Evolutionary conservation across 2,329 filamentous ascomycete species (phyloP), one percentile per base, ranked within the genome.

Genomic region (Calonectria honghensis): DNA sequence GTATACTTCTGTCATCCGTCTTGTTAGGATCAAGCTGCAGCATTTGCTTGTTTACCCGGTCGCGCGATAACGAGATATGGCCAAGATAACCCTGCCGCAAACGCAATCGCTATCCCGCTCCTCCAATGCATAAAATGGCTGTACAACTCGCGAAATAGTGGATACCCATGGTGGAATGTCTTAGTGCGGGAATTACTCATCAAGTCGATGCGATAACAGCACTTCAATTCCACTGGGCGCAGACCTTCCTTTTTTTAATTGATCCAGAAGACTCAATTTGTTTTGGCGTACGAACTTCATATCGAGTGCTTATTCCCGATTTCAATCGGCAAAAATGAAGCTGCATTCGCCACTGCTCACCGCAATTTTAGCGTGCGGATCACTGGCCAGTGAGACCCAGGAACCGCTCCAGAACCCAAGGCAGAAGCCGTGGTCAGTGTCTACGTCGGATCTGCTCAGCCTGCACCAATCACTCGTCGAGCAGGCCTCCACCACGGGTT

Each of bases 81-180:
- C 14, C 14, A 63, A 41, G 37, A 41, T 63, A 41, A 63, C 57
- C 57, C 35, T 39, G 57, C 37, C n/a, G 35, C n/a, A 63, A 41
- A 63, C 57, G 57, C 57, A 63, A 63, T 63, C 57, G 24, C 35
- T 29, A 63, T 63, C 35, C 24, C 35, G 24, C 32, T 10, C 37
- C 27, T 27, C 10, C 35, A 27, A 27, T 14, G 41, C 27, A 24
- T 24, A 14, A 63, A 29, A 20, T 41, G 37, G 32, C 14, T 3
- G 11, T 16, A 37, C 16, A 18, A 18, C 14, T 63, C 41, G 57
- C 57, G 57, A 29, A 63, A 63, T 63, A 41, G 57, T 63, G 57
- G 57, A 63, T 41, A 41, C 35, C 7, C 35, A 63, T 63, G 57
- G n/a, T 63, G 57, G 39, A 63, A 63, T 63, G 37, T 39, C 27